Base-by-base conservation (phyloP, 2,329 filamentous ascomycete genomes). In the Coleophoma crateriformis region DNA sequence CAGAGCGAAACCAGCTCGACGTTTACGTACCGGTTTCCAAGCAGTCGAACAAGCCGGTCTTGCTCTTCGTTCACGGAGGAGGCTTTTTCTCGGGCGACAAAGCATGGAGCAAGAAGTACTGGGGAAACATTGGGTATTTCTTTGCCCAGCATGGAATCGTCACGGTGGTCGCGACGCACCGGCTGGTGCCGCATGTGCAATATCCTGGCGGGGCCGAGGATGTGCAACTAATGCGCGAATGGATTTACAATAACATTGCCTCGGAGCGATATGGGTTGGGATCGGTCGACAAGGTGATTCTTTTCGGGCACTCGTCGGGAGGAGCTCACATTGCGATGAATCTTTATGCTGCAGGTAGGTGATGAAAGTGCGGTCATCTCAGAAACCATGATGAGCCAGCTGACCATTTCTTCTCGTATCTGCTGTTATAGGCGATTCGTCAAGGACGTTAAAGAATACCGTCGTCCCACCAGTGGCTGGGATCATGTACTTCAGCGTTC, bases 141-240 rank as follows among this genome's bases (percentile, higher is more conserved):
- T 43, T 43, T 22, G 40, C 40, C 10, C n/a, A n/a, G n/a, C 40
- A 43, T 22, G 40, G 40, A 3, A 32, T 43, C n/a, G 13, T 43
- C 32, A 22, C 32, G 1, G 22, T 43, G 5, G 17, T 43, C 12
- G 40, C 40, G n/a, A 43, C 20, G 14, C 40, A 43, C 22, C 40
- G 32, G 14, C 7, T 43, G 32, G 40, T 43, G 4, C 40, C 40
- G 5, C 40, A 43, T n/a, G 40, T 43, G n/a, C 40, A 33, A 22
- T 43, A 43, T 43, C 40, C 40, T 22, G 40, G 40, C n/a, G 40
- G 40, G 20, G 40, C 40, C n/a, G 22, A 43, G 20, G 40, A 43
- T 43, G 32, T 43, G 8, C 40, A 43, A n/a, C 17, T 43, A 11
- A 22, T n/a, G n/a, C 40, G 40, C 13, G 40, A 43, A 14, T 43